Evolutionary conservation across 371 early-diverging fungal species (phyloP).

Genomic region (Lichtheimia hyalospora): DNA sequence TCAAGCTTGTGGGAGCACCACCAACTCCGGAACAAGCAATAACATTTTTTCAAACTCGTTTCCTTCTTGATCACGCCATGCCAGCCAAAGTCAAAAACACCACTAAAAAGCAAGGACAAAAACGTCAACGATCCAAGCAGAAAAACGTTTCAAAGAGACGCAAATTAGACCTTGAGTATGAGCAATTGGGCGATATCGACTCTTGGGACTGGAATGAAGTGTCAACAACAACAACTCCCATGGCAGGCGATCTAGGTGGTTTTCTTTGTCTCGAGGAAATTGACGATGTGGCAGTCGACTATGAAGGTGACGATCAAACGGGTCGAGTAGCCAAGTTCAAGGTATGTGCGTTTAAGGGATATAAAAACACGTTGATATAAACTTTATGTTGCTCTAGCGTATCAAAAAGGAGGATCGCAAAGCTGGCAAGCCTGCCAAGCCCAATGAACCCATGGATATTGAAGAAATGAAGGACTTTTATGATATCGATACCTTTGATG

Average conservation of each 20-base stretch:
- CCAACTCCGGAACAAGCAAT: too few species aligned
- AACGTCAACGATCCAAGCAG: too few species aligned
- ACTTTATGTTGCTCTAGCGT: conserved; percentile 31
- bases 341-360: conserved; percentile 33
- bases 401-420: conserved; percentile 41
- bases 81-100: too few species aligned
- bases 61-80: too few species aligned
- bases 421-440: conserved; percentile 37
- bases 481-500: conserved; percentile 63
- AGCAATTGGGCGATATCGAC: conserved; percentile 41
- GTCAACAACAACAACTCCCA: conserved; percentile 34
- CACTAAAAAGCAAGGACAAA: too few species aligned
- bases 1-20: too few species aligned
- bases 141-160: conserved; percentile 8
- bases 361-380: background rate
- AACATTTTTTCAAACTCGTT: too few species aligned
- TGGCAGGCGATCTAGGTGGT: conserved; percentile 72
- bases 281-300: conserved; percentile 79
- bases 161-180: conserved; percentile 26
- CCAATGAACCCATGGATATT: conserved; percentile 45
- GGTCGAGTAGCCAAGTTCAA: conserved; percentile 73
- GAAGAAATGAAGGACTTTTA: conserved; percentile 50
- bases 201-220: conserved; percentile 69
- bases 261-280: conserved; percentile 87
- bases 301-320: conserved; percentile 59